Evolutionary conservation across 2,329 filamentous ascomycete genomes (phyloP).

Genomic region (Colletotrichum camelliae): DNA sequence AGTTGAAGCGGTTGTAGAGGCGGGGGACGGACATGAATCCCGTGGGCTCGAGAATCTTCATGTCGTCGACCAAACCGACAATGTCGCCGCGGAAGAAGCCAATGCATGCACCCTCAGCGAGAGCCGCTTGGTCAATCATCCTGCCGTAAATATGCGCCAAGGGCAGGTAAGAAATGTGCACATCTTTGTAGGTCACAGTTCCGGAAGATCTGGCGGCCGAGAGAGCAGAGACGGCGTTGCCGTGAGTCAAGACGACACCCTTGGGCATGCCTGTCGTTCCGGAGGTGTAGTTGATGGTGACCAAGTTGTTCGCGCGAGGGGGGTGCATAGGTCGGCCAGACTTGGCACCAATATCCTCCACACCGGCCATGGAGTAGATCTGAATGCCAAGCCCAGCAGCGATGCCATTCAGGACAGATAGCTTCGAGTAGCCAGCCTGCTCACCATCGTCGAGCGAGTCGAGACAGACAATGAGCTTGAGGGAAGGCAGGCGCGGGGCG

Average conservation of each 20-base stretch:
- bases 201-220: slow-evolving; percentile 63
- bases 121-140: slow-evolving; percentile 76
- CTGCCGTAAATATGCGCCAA: slow-evolving; percentile 94
- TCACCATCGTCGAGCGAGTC: slow-evolving; percentile 86
- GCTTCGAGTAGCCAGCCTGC: slow-evolving; percentile 77
- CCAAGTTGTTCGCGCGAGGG: slow-evolving; percentile 75
- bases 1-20: slow-evolving; percentile 88
- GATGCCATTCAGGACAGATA: slow-evolving; percentile 75
- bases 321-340: slow-evolving; percentile 74
- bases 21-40: slow-evolving; percentile 88
- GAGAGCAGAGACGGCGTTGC: slow-evolving; percentile 77
- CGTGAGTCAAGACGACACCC: slow-evolving; percentile 83
- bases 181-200: slow-evolving; percentile 58
- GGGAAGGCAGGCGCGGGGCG: slow-evolving; percentile 72
- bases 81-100: slow-evolving; percentile 97
- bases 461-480: slow-evolving; percentile 89
- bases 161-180: slow-evolving; percentile 86
- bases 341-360: slow-evolving; percentile 80
- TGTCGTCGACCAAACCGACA: slow-evolving; percentile 82
- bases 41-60: slow-evolving; percentile 86
- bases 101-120: slow-evolving; percentile 76
- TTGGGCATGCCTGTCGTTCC: slow-evolving; percentile 85
- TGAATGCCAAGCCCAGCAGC: slow-evolving; percentile 76
- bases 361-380: slow-evolving; percentile 79
- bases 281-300: slow-evolving; percentile 92